Evolutionary conservation across 805 yeast species (phyloP), one percentile per base, ranked within the genome.

Genomic region (Saccharomycopsis microspora): DNA sequence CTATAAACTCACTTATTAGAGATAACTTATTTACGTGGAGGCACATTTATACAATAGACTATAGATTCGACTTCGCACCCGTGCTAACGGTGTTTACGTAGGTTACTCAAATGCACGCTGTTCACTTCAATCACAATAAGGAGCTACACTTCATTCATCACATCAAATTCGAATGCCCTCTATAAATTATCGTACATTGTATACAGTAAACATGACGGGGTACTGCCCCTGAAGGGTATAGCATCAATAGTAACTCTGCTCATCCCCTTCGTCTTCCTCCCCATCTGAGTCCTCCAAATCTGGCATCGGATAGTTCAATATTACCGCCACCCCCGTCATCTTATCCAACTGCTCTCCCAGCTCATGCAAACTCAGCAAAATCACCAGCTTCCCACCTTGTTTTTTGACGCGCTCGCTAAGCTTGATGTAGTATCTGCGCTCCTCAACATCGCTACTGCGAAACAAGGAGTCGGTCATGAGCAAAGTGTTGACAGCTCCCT

Each of bases 311-410:
- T 83, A 93, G 52, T 79, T 80, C 54, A 89, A 68, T 37, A 90
- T 74, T 47, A 86, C 93, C 0, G 97, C 98, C 32, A 88, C 76
- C 47, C 97, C 98, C 0, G 96, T 85, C 54, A 93, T 71, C 55
- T 82, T 86, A 60, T 88, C 85, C 50, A 90, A 66, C 63, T 90
- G 97, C 56, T 81, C 83, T 10, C 98, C 98, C 3, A 89, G 75
- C 50, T 82, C 90, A 59, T 90, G 97, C 57, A 88, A 64, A 53
- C 93, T 81, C 36, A 95, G 84, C 56, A 89, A 84, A 1, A 89
- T 72, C 5, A 76, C 69, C 2, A 83, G 93, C 45, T 83, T 82
- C 4, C 93, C 94, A 28, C 95, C 96, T 43, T 67, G 68, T 4
- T 65, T 65, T 56, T 77, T 78, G 7, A 86, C 95, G 8, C 69